Conservation (phyloP, 768 basidiomycete genomes). For the Infundibulicybe gibba region DNA sequence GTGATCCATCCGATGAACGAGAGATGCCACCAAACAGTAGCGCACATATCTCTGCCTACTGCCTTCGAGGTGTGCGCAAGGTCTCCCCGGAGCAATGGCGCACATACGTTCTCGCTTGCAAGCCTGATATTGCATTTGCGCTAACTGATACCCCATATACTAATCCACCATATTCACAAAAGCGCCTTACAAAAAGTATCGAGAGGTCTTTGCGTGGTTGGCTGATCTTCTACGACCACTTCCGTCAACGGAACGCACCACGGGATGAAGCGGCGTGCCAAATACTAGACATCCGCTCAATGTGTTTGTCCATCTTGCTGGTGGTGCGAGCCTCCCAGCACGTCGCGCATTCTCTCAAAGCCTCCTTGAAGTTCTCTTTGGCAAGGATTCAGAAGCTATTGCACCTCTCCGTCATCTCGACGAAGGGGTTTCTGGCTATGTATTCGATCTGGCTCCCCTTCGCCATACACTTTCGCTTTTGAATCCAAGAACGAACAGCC, state of each 20-base stretch:
- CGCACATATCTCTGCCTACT: slow-evolving; percentile 48
- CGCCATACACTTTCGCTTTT: slow-evolving; percentile 19
- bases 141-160: slow-evolving; percentile 71
- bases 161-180: slow-evolving; percentile 67
- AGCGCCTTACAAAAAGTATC: slow-evolving; percentile 71
- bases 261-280: not conserved
- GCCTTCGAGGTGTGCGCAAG: slow-evolving; percentile 70
- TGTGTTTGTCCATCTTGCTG: slow-evolving; percentile 70
- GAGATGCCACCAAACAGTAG: slow-evolving; percentile 77
- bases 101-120: slow-evolving; percentile 43
- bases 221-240: slow-evolving; percentile 42
- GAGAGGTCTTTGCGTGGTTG: slow-evolving; percentile 71
- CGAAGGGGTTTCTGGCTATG: slow-evolving; percentile 67
- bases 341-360: slow-evolving; percentile 59
- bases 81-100: slow-evolving; percentile 51
- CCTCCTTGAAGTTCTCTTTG: slow-evolving; percentile 54
- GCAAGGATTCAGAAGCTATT: slow-evolving; percentile 49
- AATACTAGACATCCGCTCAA: slow-evolving; percentile 24
- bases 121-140: slow-evolving; percentile 70
- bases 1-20: slow-evolving; percentile 61
- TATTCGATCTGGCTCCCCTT: slow-evolving; percentile 61
- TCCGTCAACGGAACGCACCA: not conserved
- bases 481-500: slow-evolving; percentile 3
- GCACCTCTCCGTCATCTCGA: slow-evolving; percentile 55
- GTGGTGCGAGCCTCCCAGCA: slow-evolving; percentile 50